These are phyloP conservation scores for Pseudocercospora eumusae DNA, from an alignment of 2,329 filamentous ascomycete species.

Conservation along the genomic window DNA sequence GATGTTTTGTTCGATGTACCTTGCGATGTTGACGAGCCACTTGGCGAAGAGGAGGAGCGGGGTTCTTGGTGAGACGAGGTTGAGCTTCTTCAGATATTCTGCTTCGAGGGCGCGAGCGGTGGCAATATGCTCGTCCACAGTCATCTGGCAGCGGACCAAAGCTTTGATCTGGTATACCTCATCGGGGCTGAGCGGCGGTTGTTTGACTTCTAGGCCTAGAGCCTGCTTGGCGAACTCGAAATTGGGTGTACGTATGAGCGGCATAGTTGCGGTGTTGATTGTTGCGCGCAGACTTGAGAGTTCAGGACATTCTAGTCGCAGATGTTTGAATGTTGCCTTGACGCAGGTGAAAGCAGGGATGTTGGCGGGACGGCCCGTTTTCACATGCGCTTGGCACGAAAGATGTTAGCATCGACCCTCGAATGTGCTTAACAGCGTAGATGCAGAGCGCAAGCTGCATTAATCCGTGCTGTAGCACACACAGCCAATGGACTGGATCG, in stretches of 20 bases:
- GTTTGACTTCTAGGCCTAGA: neutral
- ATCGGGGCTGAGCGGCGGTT: neutral
- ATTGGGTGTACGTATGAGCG: neutral
- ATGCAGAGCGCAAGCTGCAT: neutral
- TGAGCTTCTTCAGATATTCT: neutral
- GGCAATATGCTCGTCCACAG: neutral
- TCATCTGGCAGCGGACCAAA: neutral
- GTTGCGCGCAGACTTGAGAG: neutral
- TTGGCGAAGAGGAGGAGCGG: neutral
- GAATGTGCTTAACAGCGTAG: neutral
- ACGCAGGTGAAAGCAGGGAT: neutral
- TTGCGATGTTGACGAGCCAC: neutral
- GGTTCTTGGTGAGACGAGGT: neutral
- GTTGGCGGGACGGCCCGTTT: neutral
- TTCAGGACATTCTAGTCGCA: neutral
- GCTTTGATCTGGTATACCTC: neutral
- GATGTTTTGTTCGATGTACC: neutral
- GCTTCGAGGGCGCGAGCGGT: neutral
- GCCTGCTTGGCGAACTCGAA: neutral
- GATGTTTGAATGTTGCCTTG: neutral
- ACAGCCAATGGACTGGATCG: no score
- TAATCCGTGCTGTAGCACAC: no score
- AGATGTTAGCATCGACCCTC: neutral
- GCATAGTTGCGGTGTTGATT: neutral
- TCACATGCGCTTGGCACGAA: neutral